Evolutionary conservation across 306 rosid species (phyloP), one percentile per base, ranked within the genome.

Genomic region (Neltuma alba): DNA sequence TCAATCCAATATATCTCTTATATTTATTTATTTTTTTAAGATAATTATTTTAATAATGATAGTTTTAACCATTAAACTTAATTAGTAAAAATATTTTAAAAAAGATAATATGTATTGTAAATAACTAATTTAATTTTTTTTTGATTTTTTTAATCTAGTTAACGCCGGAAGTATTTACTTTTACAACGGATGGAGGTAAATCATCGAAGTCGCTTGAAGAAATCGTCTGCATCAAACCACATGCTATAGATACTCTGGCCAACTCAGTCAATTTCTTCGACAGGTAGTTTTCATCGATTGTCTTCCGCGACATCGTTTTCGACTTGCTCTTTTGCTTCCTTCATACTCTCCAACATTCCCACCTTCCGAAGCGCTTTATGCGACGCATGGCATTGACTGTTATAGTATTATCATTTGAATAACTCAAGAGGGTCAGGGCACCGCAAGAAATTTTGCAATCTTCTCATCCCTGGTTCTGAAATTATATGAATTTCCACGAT

Each of bases 361-460:
- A 18, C 31, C 48, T 74, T 23, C 6, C 41, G 52, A 62, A 61
- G 4, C 38, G 36, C 31, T 36, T 31, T 25, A 9, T 6, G 60
- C 75, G 41, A 70, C 75, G 9, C 60, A 74, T 36, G 48, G 72
- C 67, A 74, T 55, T 37, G 9, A 36, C 40, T 21, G 21, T 52
- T 28, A 14, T 11, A 6, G 23, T 2, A 18, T 47, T 16, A 14
- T 11, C 41, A 64, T n/a, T 14, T 37, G 38, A 45, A 63, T 76
- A 41, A 47, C 36, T 8, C 20, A 25, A n/a, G 74, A 34, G 63
- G 18, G 8, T 76, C 20, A 25, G 64, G 20, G 70, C 33, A n/a
- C 48, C 36, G 25, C 8, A 4, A 21, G 33, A 69, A 41, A 15
- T 69, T 41, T 67, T 58, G 30, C 47, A 58, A 58, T 20, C 27